phyloP scores from a whole-genome alignment of 345 rosid species.

The Noccaea caerulescens region DNA sequence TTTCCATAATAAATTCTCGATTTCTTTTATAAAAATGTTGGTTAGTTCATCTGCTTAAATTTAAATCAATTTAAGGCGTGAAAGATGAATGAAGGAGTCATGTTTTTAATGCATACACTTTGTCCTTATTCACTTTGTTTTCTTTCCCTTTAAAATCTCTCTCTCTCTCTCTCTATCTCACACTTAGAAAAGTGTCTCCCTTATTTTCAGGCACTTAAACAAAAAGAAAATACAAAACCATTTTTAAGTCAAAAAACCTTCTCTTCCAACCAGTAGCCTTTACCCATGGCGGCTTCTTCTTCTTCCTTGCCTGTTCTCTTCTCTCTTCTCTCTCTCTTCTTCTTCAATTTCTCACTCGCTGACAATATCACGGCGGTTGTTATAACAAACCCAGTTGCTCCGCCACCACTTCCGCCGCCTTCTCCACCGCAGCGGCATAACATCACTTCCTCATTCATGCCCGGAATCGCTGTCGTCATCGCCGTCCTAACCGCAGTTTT shows the following conservation, averaged over 20 bases:
- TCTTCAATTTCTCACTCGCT: slow-evolving; percentile 33
- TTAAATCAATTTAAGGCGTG: slow-evolving; percentile 26
- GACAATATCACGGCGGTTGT: slow-evolving; percentile 30
- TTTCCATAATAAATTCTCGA: neutral
- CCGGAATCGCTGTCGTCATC: slow-evolving; percentile 62
- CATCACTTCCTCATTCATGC: slow-evolving; percentile 53
- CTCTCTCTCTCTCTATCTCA: slow-evolving; percentile 20
- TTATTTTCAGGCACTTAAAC: slow-evolving; percentile 44
- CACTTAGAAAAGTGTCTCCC: slow-evolving; percentile 40
- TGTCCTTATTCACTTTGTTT: slow-evolving; percentile 48
- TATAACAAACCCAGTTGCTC: slow-evolving; percentile 1
- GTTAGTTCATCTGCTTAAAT: slow-evolving; percentile 3
- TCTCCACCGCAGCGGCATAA: slow-evolving; percentile 34
- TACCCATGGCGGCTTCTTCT: slow-evolving; percentile 38
- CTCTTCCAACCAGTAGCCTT: slow-evolving; percentile 33
- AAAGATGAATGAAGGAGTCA: slow-evolving; percentile 37
- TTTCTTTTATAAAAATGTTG: neutral
- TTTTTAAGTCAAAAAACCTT: slow-evolving; percentile 28
- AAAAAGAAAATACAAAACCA: neutral
- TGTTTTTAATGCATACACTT: slow-evolving; percentile 45
- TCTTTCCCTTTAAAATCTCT: slow-evolving; percentile 27
- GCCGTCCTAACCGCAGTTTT: slow-evolving; percentile 70
- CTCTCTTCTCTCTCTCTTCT: slow-evolving; percentile 25
- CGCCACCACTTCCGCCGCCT: slow-evolving; percentile 36
- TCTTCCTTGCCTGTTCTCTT: slow-evolving; percentile 20